A percentile compares a stretch with the other conserved stretches of the same genome.
These are phyloP conservation scores for Amphicarpaea edgeworthii DNA, from an alignment of 306 rosid species.

Conservation along the genomic window DNA sequence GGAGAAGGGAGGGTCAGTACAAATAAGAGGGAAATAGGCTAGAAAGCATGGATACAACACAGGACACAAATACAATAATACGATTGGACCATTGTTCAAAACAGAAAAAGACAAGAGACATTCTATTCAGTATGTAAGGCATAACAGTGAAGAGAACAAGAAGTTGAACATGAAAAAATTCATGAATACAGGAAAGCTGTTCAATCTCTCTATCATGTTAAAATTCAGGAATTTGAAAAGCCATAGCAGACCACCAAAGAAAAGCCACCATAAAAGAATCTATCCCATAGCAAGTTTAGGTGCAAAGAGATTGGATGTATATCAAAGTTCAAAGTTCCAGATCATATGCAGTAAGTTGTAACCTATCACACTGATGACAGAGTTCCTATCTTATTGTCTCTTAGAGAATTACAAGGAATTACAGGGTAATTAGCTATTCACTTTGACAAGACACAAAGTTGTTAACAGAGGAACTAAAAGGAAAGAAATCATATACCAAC, in stretches of 20 bases:
- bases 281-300: background rate
- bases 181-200: background rate
- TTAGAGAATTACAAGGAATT: background rate
- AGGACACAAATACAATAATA: background rate
- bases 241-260: background rate
- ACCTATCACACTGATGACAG: background rate
- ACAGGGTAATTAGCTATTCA: background rate
- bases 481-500: background rate
- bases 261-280: background rate
- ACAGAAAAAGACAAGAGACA: slow-evolving; percentile 10
- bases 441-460: slow-evolving; percentile 12
- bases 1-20: background rate
- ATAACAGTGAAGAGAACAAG: slow-evolving; percentile 6
- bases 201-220: background rate
- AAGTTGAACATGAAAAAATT: background rate
- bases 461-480: background rate
- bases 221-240: slow-evolving; percentile 3
- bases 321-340: slow-evolving; percentile 24
- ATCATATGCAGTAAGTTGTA: slow-evolving; percentile 13
- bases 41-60: background rate
- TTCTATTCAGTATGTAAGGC: slow-evolving; percentile 17
- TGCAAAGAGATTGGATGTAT: background rate
- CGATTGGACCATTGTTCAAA: background rate
- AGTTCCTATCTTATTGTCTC: slow-evolving; percentile 10
- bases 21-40: background rate